Conservation (phyloP, 495 filamentous ascomycete species). For the Penicillium paxilli region DNA sequence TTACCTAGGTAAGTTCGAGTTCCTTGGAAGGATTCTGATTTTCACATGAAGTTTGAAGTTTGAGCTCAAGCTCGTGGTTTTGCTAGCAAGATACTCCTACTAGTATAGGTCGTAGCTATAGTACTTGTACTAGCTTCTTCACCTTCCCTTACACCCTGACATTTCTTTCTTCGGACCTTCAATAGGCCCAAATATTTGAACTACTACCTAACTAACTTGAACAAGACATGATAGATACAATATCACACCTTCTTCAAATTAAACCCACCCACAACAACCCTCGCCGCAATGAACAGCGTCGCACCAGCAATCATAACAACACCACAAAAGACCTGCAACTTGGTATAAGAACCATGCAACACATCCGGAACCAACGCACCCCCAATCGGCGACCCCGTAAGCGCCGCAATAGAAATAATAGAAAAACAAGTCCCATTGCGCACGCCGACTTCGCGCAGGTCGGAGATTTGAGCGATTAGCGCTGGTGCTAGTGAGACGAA, state of each 20-base stretch:
- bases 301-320: constrained; percentile 55
- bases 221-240: too few relatives aligned
- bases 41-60: too few relatives aligned
- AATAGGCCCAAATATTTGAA: too few relatives aligned
- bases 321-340: constrained; percentile 68
- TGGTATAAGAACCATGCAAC: constrained; percentile 53
- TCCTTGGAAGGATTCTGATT: too few relatives aligned
- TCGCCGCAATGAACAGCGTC: constrained; percentile 46
- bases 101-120: too few relatives aligned
- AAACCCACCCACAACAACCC: constrained; percentile 34
- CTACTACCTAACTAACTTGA: too few relatives aligned
- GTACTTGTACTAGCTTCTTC: too few relatives aligned
- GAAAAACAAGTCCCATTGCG: constrained; percentile 70
- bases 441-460: constrained; percentile 70
- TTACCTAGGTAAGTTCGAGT: too few relatives aligned
- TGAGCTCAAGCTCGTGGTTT: too few relatives aligned
- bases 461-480: constrained; percentile 68
- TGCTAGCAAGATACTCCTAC: too few relatives aligned
- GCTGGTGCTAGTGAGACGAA: constrained; percentile 63
- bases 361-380: constrained; percentile 62
- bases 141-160: too few relatives aligned
- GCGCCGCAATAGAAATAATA: constrained; percentile 59
- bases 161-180: too few relatives aligned
- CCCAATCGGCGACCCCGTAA: constrained; percentile 72
- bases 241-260: constrained; percentile 33